Conservation (phyloP, 192 early-diverging fungal species). For the Backusella tuberculispora region DNA sequence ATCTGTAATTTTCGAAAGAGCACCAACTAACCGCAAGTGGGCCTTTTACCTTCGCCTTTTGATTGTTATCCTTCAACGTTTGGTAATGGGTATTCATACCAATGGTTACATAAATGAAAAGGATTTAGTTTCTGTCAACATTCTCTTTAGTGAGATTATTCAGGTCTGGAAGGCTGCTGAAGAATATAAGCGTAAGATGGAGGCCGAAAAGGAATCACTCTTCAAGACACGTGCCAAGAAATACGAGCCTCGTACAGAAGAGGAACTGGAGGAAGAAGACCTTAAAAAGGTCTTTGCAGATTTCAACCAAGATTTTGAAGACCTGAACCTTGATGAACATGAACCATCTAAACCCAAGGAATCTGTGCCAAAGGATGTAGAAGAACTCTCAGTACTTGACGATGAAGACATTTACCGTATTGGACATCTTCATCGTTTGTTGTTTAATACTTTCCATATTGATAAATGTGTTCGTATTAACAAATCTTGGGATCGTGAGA, state of each 20-base stretch:
- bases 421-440: constrained; percentile 52
- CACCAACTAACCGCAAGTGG: constrained; percentile 44
- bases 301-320: constrained; percentile 80
- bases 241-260: constrained; percentile 53
- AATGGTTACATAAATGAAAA: constrained; percentile 46
- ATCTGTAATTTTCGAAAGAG: constrained; percentile 49
- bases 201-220: constrained; percentile 54
- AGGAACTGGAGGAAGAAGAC: constrained; percentile 75
- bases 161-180: constrained; percentile 66
- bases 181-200: constrained; percentile 54
- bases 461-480: constrained; percentile 16
- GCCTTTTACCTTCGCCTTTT: constrained; percentile 57
- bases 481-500: constrained; percentile 24
- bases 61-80: constrained; percentile 50
- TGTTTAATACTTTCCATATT: constrained; percentile 39
- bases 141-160: constrained; percentile 60
- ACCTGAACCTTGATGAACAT: constrained; percentile 58
- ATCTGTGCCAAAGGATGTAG: constrained; percentile 40
- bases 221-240: constrained; percentile 60
- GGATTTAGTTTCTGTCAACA: constrained; percentile 51
- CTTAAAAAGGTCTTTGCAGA: constrained; percentile 83
- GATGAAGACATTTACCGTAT: constrained; percentile 50
- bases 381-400: constrained; percentile 50
- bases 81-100: constrained; percentile 41
- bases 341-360: constrained; percentile 30